Conservation (phyloP, 306 rosid species). For the Fagus crenata region DNA sequence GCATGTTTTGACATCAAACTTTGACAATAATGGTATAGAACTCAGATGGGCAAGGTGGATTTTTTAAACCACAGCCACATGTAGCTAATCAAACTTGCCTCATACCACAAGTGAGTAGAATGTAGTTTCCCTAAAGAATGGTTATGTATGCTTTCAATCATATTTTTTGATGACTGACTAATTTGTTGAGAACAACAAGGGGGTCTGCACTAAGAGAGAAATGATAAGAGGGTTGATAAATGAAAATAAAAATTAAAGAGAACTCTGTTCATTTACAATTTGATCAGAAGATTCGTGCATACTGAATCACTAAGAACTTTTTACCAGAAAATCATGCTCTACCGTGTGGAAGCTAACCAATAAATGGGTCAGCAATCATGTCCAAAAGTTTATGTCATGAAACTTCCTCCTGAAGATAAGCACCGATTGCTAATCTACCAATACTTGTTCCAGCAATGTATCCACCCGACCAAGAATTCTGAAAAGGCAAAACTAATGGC, state of each 20-base stretch:
- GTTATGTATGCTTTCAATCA: no score
- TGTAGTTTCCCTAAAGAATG: no score
- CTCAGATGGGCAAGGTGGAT: no score
- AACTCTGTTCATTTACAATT: neutral
- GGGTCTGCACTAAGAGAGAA: neutral
- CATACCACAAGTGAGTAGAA: no score
- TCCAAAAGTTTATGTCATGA: neutral
- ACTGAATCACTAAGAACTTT: no score
- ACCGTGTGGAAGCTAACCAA: neutral
- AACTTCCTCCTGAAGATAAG: conserved; percentile 2
- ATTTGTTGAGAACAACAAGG: neutral
- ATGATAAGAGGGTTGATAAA: neutral
- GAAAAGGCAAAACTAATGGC: conserved; percentile 18
- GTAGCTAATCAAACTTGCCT: no score
- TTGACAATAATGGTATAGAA: no score
- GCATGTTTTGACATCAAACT: no score
- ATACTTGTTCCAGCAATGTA: conserved; percentile 76
- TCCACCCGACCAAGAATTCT: conserved; percentile 97
- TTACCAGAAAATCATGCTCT: neutral
- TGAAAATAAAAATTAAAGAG: neutral
- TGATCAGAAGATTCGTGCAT: neutral
- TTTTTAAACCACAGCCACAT: no score
- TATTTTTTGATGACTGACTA: neutral
- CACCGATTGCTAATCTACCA: conserved; percentile 46
- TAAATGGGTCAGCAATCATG: neutral